Evolutionary conservation across 2,329 filamentous ascomycete genomes (phyloP).

Genomic region (Penicillium sclerotigenum): DNA sequence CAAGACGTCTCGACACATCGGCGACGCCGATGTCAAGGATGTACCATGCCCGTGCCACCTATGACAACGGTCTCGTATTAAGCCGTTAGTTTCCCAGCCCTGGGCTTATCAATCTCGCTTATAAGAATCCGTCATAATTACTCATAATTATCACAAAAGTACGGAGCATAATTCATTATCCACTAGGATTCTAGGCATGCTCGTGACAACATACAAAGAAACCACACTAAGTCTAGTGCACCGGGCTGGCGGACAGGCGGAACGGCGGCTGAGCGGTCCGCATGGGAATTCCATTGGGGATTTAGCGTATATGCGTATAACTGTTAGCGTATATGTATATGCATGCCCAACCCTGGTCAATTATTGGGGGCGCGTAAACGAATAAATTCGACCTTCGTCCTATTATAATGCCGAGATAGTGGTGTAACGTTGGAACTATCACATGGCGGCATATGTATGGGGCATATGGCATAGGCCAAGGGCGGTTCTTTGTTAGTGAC

Average conservation of each 20-base stretch:
- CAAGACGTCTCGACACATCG: neutral
- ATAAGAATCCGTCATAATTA: neutral
- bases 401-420: neutral
- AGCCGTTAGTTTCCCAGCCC: neutral
- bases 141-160: neutral
- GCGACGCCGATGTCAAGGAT: neutral
- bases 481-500: neutral
- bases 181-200: too few species aligned
- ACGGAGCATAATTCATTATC: neutral
- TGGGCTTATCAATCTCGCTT: neutral
- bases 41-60: neutral
- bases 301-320: neutral
- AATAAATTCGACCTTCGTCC: neutral
- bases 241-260: neutral
- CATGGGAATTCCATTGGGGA: neutral
- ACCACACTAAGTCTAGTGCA: neutral
- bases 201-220: too few species aligned
- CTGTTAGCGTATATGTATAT: neutral
- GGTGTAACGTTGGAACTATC: neutral
- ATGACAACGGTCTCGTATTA: neutral
- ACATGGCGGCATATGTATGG: neutral
- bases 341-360: neutral
- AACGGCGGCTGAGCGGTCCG: slow-evolving; percentile 1
- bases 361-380: slow-evolving; percentile 1
- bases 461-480: neutral